Conservation (phyloP, 306 rosid genomes). For the Arachis stenosperma region DNA sequence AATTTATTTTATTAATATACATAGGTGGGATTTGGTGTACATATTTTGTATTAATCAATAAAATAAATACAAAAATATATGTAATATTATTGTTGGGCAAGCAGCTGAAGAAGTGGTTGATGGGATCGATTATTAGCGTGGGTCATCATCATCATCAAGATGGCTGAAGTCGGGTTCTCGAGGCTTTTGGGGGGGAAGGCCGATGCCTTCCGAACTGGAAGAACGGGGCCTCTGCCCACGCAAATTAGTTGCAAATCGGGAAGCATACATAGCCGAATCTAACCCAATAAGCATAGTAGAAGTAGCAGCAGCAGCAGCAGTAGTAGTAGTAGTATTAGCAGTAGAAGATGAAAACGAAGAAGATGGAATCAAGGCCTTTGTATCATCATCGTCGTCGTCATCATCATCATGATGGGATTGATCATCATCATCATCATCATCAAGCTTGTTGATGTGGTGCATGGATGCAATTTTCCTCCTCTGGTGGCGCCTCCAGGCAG, state of each 20-base stretch:
- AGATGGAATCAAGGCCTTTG: constrained; percentile 35
- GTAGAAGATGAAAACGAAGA: constrained; percentile 18
- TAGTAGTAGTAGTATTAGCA: background rate
- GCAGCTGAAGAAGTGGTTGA: too few species aligned
- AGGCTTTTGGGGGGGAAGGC: constrained; percentile 60
- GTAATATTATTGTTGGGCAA: too few species aligned
- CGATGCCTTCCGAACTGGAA: constrained; percentile 36
- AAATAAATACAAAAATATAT: too few species aligned
- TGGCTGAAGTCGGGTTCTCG: constrained; percentile 76
- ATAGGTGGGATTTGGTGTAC: too few species aligned
- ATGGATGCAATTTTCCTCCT: constrained; percentile 51
- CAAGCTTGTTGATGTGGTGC: constrained; percentile 45
- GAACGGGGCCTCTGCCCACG: constrained; percentile 59
- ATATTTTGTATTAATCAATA: too few species aligned
- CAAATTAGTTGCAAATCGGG: constrained; percentile 82
- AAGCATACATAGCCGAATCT: constrained; percentile 62
- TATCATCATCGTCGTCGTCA: constrained; percentile 36
- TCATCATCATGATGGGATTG: too few species aligned
- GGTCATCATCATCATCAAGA: background rate
- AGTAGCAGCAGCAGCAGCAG: constrained; percentile 30
- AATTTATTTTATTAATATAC: too few species aligned
- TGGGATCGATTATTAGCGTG: too few species aligned
- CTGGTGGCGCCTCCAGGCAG: constrained; percentile 72
- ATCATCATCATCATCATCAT: constrained; percentile 30
- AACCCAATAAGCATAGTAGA: constrained; percentile 34